These are phyloP conservation scores for Trichosporon asahii DNA, from an alignment of 1,284 basidiomycete genomes.

Conservation along the genomic window DNA sequence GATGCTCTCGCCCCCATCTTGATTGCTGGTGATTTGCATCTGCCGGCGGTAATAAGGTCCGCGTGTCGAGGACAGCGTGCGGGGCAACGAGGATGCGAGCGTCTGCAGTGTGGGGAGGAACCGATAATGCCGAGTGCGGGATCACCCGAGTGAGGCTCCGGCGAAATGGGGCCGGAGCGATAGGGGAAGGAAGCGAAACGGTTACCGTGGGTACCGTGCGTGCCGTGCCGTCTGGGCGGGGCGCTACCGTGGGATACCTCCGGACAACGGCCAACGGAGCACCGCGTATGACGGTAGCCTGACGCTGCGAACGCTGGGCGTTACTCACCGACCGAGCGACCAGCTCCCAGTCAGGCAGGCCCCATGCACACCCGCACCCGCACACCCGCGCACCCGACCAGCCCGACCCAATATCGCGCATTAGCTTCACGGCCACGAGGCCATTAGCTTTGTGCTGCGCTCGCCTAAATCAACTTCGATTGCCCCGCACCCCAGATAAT, in stretches of 20 bases:
- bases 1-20: not conserved
- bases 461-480: not conserved
- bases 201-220: not conserved
- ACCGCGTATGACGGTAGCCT: slow-evolving; percentile 1
- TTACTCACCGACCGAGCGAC: not conserved
- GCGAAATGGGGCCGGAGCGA: slow-evolving; percentile 6
- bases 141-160: slow-evolving; percentile 4
- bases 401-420: not conserved
- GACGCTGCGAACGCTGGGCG: not conserved
- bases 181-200: not conserved
- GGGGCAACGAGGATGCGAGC: not conserved
- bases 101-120: not conserved
- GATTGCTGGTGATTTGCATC: not conserved
- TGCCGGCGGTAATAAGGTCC: slow-evolving; percentile 7
- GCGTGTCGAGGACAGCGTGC: not conserved
- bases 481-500: not conserved
- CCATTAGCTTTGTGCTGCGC: not conserved
- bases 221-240: not conserved
- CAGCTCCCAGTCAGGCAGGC: too few relatives aligned
- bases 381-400: too few relatives aligned
- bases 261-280: slow-evolving; percentile 2
- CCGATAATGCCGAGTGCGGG: slow-evolving; percentile 6
- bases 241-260: not conserved
- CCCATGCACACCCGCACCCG: not conserved
- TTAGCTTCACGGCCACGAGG: not conserved